Evolutionary conservation across 1,284 basidiomycete genomes (phyloP).

Genomic region (Microbotryum intermedium): DNA sequence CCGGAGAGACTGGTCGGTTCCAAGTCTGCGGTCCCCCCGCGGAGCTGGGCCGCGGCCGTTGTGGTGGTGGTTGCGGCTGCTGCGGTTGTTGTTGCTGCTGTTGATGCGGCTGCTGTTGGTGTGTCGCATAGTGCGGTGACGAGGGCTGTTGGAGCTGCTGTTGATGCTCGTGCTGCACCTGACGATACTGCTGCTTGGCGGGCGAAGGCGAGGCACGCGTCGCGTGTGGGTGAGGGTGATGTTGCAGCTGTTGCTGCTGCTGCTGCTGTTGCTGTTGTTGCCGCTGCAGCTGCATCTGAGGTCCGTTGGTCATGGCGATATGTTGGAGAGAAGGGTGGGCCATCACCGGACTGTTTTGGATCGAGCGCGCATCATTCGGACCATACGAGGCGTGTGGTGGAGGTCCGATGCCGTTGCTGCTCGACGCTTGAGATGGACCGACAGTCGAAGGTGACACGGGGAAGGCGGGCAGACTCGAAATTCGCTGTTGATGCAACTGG

Average conservation of each 20-base stretch:
- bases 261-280: neutral
- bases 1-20: neutral
- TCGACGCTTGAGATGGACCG: neutral
- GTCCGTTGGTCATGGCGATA: neutral
- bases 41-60: neutral
- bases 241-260: neutral
- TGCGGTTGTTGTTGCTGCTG: constrained; percentile 3
- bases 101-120: neutral
- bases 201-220: neutral
- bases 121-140: neutral
- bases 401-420: neutral
- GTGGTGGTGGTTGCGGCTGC: neutral
- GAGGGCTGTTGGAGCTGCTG: constrained; percentile 1
- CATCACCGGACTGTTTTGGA: neutral
- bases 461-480: neutral
- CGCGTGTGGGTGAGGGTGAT: neutral
- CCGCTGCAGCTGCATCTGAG: neutral
- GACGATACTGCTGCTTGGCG: too few relatives aligned
- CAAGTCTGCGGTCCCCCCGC: neutral
- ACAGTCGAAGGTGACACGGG: neutral
- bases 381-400: neutral
- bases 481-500: constrained; percentile 1
- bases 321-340: neutral
- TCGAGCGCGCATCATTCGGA: neutral
- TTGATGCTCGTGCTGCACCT: neutral